phyloP scores from a whole-genome alignment of 805 yeast genomes.

The Candida pini region DNA sequence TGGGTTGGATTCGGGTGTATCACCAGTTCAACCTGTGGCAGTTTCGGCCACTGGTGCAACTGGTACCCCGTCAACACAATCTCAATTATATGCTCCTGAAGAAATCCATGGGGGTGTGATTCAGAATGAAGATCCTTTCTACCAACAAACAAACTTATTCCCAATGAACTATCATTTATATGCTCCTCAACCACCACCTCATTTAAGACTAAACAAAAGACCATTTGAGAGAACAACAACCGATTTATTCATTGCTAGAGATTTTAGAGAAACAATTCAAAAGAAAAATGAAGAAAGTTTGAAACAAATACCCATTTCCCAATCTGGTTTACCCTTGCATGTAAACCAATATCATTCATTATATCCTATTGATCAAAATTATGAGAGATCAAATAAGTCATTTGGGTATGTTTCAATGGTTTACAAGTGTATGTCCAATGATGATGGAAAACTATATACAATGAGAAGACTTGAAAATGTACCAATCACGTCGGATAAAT shows the following conservation, averaged over 20 bases:
- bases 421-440: slow-evolving; percentile 75
- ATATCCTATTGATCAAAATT: slow-evolving; percentile 65
- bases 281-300: slow-evolving; percentile 76
- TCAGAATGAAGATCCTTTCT: slow-evolving; percentile 23
- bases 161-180: slow-evolving; percentile 80
- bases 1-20: slow-evolving; percentile 19
- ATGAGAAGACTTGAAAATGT: slow-evolving; percentile 68
- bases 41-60: slow-evolving; percentile 4
- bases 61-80: slow-evolving; percentile 5
- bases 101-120: not conserved
- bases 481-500: slow-evolving; percentile 47
- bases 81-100: slow-evolving; percentile 2
- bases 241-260: slow-evolving; percentile 65
- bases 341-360: slow-evolving; percentile 82
- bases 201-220: slow-evolving; percentile 50
- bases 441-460: slow-evolving; percentile 73
- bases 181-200: slow-evolving; percentile 85
- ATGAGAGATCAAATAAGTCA: slow-evolving; percentile 31
- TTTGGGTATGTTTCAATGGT: slow-evolving; percentile 56
- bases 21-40: slow-evolving; percentile 24
- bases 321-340: slow-evolving; percentile 60
- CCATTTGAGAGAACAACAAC: slow-evolving; percentile 69
- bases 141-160: slow-evolving; percentile 32
- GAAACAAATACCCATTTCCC: slow-evolving; percentile 45
- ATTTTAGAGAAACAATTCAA: slow-evolving; percentile 65